These are phyloP conservation scores for Fennellomyces sp. DNA, from an alignment of 371 early-diverging fungal species.

Conservation along the genomic window DNA sequence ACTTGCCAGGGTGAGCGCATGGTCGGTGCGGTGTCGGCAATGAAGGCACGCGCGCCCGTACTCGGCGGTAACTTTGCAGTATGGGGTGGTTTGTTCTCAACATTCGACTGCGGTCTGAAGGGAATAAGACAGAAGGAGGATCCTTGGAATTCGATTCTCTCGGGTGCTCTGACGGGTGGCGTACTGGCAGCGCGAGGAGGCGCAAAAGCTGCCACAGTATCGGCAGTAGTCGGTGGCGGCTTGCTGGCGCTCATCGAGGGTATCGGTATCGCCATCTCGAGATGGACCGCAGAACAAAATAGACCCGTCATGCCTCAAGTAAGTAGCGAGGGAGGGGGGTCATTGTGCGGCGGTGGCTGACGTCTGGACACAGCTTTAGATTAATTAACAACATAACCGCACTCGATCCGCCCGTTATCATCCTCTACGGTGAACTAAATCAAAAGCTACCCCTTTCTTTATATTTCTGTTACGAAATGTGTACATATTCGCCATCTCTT, in stretches of 20 bases:
- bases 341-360: too few species aligned
- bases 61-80: conserved; percentile 97
- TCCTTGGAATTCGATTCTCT: conserved; percentile 91
- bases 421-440: neutral
- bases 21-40: conserved; percentile 82
- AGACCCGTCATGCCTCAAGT: conserved; percentile 66
- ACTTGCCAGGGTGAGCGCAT: conserved; percentile 91
- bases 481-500: neutral
- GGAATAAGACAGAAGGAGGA: conserved; percentile 95
- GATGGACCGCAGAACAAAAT: conserved; percentile 60
- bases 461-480: neutral
- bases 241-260: conserved; percentile 96
- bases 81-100: conserved; percentile 97
- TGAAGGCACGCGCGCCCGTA: conserved; percentile 95
- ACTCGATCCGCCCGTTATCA: neutral
- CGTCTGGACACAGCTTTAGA: conserved; percentile 1
- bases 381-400: neutral
- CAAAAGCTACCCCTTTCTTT: conserved; percentile 5
- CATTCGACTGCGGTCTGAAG: conserved; percentile 94
- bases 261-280: conserved; percentile 77
- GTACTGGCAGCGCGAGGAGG: conserved; percentile 93
- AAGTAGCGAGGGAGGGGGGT: conserved; percentile 5
- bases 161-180: conserved; percentile 95
- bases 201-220: conserved; percentile 78
- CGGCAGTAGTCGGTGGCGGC: conserved; percentile 91